Percentiles rank a stretch among this genome's conserved stretches.
Conservation (phyloP, 2,329 filamentous ascomycete genomes). For the Hymenoscyphus fraxineus region DNA sequence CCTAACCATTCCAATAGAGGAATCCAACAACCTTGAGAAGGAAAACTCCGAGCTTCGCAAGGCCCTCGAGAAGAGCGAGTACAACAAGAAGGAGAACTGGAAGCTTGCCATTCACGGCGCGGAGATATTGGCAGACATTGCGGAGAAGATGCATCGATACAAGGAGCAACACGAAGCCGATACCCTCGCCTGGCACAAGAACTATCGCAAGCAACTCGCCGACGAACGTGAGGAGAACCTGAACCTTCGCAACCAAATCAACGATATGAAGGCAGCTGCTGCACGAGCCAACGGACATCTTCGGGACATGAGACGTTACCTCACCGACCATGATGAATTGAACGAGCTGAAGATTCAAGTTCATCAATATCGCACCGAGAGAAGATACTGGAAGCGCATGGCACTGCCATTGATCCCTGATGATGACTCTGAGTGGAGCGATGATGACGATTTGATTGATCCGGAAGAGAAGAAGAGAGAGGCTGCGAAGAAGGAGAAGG, state of each 20-base stretch:
- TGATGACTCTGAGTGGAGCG: constrained; percentile 56
- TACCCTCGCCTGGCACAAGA: constrained; percentile 61
- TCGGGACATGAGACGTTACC: constrained; percentile 52
- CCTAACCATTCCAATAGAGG: constrained; percentile 40
- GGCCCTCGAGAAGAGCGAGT: constrained; percentile 58
- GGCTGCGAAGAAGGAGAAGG: constrained; percentile 26
- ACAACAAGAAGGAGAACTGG: constrained; percentile 58
- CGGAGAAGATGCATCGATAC: constrained; percentile 63
- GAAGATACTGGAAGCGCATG: constrained; percentile 64
- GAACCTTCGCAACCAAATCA: constrained; percentile 60
- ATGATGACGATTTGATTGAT: constrained; percentile 62
- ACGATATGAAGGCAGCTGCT: constrained; percentile 62
- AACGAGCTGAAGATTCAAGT: constrained; percentile 53
- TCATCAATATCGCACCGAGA: constrained; percentile 52
- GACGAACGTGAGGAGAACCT: constrained; percentile 63
- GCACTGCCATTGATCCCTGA: constrained; percentile 59
- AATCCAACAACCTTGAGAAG: constrained; percentile 57
- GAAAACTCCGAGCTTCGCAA: constrained; percentile 59
- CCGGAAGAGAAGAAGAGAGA: constrained; percentile 53
- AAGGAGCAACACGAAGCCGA: constrained; percentile 60
- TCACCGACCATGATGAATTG: constrained; percentile 53
- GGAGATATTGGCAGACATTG: constrained; percentile 52
- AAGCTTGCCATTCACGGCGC: constrained; percentile 53
- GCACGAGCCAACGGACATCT: constrained; percentile 54
- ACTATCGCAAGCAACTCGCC: constrained; percentile 61